Base-by-base conservation (phyloP, 2,329 filamentous ascomycete genomes). In the Alternaria ventricosa region DNA sequence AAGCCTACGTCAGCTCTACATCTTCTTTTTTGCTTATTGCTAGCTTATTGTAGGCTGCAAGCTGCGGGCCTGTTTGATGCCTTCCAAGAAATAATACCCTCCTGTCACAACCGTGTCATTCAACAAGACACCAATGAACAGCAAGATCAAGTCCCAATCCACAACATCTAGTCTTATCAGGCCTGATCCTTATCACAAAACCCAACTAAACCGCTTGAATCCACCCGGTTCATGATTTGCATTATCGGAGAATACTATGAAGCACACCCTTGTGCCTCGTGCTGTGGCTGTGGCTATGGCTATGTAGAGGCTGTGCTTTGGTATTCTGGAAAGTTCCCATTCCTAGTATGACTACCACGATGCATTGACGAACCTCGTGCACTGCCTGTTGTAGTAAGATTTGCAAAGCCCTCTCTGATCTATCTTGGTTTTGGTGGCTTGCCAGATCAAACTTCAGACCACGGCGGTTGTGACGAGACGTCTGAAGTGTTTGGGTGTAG, bases 71-170 rank as follows among this genome's bases (percentile, higher is more conserved):
- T 41, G 36, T 41, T 41, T 15, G 18, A 41, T 18, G 36, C 36
- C 36, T 15, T 18, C 54, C 44, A 18, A 25, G 36, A 23, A 25
- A 50, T 33, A 58, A 53, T 53, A 47, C 18, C 36, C 27, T 44
- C 23, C 15, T 60, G 20, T 47, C n/a, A 57, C 46, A n/a, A 23
- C 6, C 15, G 50, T 55, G 44, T 69, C 68, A 68, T 71, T 73
- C 73, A 71, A 75, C 68, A 75, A 72, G 65, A 71, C 68, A 69
- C 72, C 65, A 60, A 59, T 46, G 41, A 44, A 33, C 69, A 65
- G 55, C 63, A 62, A 55, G 60, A 61, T 51, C 54, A 33, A 56
- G 47, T 66, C 33, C 49, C 58, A 71, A 70, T 73, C 28, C 61
- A 71, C 54, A 27, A 41, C 25, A 28, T 60, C 54, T 67, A 49